These are phyloP conservation scores for Komagataella ulmi DNA, from an alignment of 805 yeast species.

Conservation along the genomic window DNA sequence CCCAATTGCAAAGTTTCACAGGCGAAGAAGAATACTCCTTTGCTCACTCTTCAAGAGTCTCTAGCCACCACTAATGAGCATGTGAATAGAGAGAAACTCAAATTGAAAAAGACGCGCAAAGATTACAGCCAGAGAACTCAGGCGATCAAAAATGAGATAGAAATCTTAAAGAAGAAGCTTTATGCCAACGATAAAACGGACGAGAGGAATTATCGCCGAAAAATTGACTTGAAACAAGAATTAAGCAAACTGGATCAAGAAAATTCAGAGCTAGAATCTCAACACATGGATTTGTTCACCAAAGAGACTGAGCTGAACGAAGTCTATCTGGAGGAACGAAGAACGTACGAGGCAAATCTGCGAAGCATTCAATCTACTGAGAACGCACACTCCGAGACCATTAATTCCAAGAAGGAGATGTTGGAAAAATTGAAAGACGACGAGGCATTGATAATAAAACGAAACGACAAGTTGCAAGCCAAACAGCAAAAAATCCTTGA, in stretches of 20 bases:
- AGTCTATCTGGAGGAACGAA: slow-evolving; percentile 20
- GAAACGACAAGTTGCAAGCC: slow-evolving; percentile 18
- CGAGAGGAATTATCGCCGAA: slow-evolving; percentile 38
- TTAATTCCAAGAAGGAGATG: slow-evolving; percentile 10
- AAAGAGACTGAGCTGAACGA: slow-evolving; percentile 26
- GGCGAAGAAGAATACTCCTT: slow-evolving; percentile 31
- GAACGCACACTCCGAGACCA: slow-evolving; percentile 12
- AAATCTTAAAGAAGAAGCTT: slow-evolving; percentile 31
- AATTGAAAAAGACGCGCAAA: slow-evolving; percentile 40
- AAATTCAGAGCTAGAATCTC: slow-evolving; percentile 20
- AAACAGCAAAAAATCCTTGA: slow-evolving; percentile 16
- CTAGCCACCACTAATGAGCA: slow-evolving; percentile 51
- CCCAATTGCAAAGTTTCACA: slow-evolving; percentile 18
- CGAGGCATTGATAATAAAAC: slow-evolving; percentile 13
- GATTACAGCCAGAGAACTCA: slow-evolving; percentile 43
- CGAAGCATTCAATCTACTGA: slow-evolving; percentile 19
- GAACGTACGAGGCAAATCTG: slow-evolving; percentile 21
- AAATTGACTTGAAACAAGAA: slow-evolving; percentile 33
- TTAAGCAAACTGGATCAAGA: slow-evolving; percentile 25
- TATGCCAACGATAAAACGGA: slow-evolving; percentile 34
- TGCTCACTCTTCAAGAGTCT: slow-evolving; percentile 51
- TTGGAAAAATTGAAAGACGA: slow-evolving; percentile 16
- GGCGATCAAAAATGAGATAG: slow-evolving; percentile 43
- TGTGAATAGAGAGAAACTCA: slow-evolving; percentile 41
- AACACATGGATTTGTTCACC: slow-evolving; percentile 19